phyloP scores from a whole-genome alignment of 768 basidiomycete genomes.

The Artomyces pyxidatus region DNA sequence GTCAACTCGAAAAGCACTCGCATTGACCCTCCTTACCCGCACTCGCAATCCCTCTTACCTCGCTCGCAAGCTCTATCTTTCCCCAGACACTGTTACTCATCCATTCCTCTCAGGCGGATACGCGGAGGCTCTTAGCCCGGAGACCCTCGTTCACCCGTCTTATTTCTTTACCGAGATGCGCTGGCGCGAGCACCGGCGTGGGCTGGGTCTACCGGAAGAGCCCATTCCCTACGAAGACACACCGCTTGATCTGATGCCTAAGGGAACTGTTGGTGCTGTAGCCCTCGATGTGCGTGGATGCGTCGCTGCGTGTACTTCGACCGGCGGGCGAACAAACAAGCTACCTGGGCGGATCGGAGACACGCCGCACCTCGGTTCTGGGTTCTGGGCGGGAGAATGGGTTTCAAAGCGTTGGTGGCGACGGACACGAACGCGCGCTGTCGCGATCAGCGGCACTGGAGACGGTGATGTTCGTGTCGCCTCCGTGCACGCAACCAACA shows the following conservation, averaged over 20 bases:
- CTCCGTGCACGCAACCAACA: not conserved
- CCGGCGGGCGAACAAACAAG: constrained; percentile 80
- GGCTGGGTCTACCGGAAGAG: constrained; percentile 59
- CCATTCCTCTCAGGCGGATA: constrained; percentile 59
- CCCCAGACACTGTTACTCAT: constrained; percentile 56
- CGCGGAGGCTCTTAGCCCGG: constrained; percentile 53
- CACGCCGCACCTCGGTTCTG: constrained; percentile 69
- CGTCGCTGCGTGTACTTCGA: constrained; percentile 66
- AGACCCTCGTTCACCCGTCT: constrained; percentile 56
- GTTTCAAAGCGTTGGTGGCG: constrained; percentile 36
- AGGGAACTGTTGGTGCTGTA: constrained; percentile 80
- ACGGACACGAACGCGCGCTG: constrained; percentile 30
- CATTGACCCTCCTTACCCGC: constrained; percentile 56
- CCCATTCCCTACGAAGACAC: too few species aligned
- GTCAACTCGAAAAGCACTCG: constrained; percentile 50
- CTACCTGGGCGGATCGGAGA: constrained; percentile 78
- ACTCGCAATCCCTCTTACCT: constrained; percentile 69
- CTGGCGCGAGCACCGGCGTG: constrained; percentile 72
- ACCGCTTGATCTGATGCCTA: constrained; percentile 53
- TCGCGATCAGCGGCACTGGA: constrained; percentile 81
- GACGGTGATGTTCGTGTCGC: constrained; percentile 63
- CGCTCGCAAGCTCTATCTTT: constrained; percentile 60
- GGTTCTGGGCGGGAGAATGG: constrained; percentile 87
- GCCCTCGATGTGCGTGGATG: constrained; percentile 70
- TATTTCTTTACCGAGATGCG: constrained; percentile 72